Evolutionary conservation across 2,329 filamentous ascomycete species (phyloP).

Genomic region (Zymoseptoria pseudotritici): DNA sequence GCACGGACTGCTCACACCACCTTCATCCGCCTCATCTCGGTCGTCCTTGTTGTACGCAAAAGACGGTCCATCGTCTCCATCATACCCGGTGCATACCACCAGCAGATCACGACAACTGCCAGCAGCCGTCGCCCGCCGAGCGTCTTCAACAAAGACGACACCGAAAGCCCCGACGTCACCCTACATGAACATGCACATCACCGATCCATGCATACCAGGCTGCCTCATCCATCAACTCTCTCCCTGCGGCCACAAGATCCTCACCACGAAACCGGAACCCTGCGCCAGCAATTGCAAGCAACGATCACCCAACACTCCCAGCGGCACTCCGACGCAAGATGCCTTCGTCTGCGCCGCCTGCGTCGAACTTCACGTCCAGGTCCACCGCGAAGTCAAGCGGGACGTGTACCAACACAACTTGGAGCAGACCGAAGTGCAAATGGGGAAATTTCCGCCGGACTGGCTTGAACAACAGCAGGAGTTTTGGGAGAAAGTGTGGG

Average conservation of each 20-base stretch:
- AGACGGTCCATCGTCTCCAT: background rate
- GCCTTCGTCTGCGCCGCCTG: constrained; percentile 15
- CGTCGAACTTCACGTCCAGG: constrained; percentile 8
- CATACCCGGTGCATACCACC: background rate
- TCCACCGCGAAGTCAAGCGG: constrained; percentile 10
- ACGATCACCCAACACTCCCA: background rate
- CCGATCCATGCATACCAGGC: constrained; percentile 7
- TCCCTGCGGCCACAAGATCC: constrained; percentile 16
- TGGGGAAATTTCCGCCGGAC: constrained; percentile 7
- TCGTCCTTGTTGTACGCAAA: background rate
- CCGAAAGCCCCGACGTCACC: background rate
- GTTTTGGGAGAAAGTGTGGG: constrained; percentile 8
- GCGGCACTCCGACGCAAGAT: constrained; percentile 1
- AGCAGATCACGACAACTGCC: background rate
- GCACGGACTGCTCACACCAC: background rate
- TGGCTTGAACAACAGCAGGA: constrained; percentile 6
- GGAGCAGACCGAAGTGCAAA: constrained; percentile 1
- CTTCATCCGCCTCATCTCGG: background rate
- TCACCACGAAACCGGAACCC: constrained; percentile 8
- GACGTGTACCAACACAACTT: constrained; percentile 5
- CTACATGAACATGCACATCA: constrained; percentile 7
- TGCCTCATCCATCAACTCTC: constrained; percentile 8
- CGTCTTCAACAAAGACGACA: background rate
- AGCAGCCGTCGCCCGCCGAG: background rate
- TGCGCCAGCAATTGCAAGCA: constrained; percentile 14